Evolutionary conservation across 129 eudicot species (phyloP).

Genomic region (Solidago caesia): DNA sequence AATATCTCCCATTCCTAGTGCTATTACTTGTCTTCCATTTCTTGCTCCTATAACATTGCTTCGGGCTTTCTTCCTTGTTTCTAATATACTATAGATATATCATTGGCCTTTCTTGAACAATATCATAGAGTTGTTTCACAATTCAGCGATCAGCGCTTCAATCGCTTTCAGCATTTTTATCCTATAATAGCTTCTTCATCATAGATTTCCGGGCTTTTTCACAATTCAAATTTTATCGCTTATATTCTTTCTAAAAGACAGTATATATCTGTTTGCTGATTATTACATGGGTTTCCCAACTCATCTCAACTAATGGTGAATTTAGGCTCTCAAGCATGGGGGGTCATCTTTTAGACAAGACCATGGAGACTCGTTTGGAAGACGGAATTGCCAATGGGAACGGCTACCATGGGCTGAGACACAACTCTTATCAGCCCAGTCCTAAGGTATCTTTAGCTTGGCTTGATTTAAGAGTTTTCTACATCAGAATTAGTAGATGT

Average conservation of each 20-base stretch:
- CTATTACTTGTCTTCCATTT: constrained; percentile 25
- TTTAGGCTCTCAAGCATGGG: constrained; percentile 35
- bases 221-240: constrained; percentile 1
- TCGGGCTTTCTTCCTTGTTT: constrained; percentile 24
- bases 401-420: constrained; percentile 42
- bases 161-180: no score
- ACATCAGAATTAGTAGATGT: constrained; percentile 76
- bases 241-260: constrained; percentile 7
- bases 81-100: constrained; percentile 23
- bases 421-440: constrained; percentile 37
- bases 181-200: neutral
- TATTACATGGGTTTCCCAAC: constrained; percentile 38
- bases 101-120: constrained; percentile 19
- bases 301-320: constrained; percentile 31
- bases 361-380: constrained; percentile 48
- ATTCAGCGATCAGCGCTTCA: neutral
- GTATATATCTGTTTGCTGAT: constrained; percentile 23
- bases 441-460: constrained; percentile 55
- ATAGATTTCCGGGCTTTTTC: constrained; percentile 2
- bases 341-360: constrained; percentile 25
- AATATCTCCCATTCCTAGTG: constrained; percentile 28
- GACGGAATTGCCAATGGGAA: constrained; percentile 31
- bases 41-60: constrained; percentile 6
- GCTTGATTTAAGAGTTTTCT: constrained; percentile 78
- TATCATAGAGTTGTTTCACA: neutral